phyloP scores from a whole-genome alignment of 306 rosid genomes.

The Abrus precatorius region DNA sequence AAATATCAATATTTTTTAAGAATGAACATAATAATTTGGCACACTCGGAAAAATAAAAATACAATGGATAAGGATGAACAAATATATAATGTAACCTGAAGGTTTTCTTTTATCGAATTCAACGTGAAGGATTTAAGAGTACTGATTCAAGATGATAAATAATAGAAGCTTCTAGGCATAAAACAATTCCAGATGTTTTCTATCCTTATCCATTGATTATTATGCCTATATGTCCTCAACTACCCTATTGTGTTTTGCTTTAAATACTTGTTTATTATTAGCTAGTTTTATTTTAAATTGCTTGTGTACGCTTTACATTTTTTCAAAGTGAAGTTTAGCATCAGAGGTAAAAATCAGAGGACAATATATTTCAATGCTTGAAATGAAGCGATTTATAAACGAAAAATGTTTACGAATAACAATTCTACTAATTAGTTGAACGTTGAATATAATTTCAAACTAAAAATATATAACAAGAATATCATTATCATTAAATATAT shows the following conservation, averaged over 20 bases:
- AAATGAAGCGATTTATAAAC: not conserved
- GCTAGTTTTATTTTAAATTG: not conserved
- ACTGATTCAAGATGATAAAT: not conserved
- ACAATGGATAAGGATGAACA: not conserved
- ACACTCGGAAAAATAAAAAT: not conserved
- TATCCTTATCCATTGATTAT: slow-evolving; percentile 13
- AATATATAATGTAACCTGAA: not conserved
- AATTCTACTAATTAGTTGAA: not conserved
- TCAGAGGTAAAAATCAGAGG: too few species aligned
- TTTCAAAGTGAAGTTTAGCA: not conserved
- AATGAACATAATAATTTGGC: not conserved
- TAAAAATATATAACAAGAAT: too few species aligned
- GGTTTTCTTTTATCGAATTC: too few species aligned
- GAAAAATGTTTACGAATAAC: not conserved
- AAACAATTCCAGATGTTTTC: not conserved
- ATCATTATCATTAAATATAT: not conserved
- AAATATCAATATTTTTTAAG: not conserved
- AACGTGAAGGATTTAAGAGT: not conserved
- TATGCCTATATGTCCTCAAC: not conserved
- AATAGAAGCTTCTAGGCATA: not conserved
- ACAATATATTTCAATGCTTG: not conserved
- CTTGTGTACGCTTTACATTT: not conserved
- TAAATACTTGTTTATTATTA: not conserved
- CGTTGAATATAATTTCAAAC: too few species aligned
- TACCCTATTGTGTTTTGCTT: slow-evolving; percentile 10